These are phyloP conservation scores for Eucalyptus albens DNA, from an alignment of 345 rosid genomes.

Conservation along the genomic window DNA sequence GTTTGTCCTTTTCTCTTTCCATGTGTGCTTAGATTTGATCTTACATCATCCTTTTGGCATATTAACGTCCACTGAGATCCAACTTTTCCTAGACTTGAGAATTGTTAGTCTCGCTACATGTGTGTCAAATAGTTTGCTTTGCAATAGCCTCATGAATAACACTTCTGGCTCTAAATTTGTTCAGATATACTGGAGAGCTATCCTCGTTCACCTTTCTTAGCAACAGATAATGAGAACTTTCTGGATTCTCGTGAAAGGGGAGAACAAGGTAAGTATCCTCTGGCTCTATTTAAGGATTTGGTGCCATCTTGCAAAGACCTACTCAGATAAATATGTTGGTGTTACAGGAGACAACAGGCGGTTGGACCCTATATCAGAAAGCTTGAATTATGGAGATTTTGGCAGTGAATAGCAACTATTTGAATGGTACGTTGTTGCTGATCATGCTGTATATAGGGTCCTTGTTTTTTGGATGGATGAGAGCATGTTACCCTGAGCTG, in stretches of 20 bases:
- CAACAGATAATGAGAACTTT: slow-evolving; percentile 27
- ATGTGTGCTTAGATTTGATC: neutral
- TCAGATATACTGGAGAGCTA: slow-evolving; percentile 86
- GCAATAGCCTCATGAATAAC: neutral
- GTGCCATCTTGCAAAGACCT: neutral
- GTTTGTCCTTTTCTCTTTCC: neutral
- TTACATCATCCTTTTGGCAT: neutral
- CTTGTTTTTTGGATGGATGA: neutral
- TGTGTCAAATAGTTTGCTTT: neutral
- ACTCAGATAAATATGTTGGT: neutral
- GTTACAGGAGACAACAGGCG: slow-evolving; percentile 60
- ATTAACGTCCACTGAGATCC: neutral
- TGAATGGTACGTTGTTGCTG: neutral
- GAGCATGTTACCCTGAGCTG: neutral
- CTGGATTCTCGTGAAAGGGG: slow-evolving; percentile 49
- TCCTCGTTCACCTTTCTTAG: slow-evolving; percentile 74
- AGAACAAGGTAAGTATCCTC: slow-evolving; percentile 36
- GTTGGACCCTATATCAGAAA: slow-evolving; percentile 84
- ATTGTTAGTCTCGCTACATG: neutral
- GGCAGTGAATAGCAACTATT: slow-evolving; percentile 46
- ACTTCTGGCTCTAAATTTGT: neutral
- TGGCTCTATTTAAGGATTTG: neutral
- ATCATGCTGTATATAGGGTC: neutral
- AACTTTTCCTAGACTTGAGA: neutral
- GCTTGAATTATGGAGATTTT: slow-evolving; percentile 68